Percentiles rank a stretch among this genome's conserved stretches.
Conservation (phyloP, 352 stramenopile genomes). For the Pythium rishiriense region DNA sequence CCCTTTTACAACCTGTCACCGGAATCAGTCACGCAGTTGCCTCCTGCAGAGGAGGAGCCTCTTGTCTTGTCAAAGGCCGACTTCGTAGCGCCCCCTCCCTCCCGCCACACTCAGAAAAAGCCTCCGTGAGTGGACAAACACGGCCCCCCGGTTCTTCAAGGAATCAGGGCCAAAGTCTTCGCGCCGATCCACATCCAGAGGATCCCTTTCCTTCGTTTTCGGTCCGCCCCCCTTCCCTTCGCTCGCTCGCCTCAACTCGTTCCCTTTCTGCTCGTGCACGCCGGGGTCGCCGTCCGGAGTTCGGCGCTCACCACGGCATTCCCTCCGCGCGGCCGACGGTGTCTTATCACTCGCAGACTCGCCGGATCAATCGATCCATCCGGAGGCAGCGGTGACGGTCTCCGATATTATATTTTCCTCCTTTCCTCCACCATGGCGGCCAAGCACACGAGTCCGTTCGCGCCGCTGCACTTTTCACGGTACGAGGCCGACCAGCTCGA, state of each 20-base stretch:
- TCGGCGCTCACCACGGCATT: neutral
- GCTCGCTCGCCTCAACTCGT: too few species aligned
- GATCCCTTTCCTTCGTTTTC: too few species aligned
- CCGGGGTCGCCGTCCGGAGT: neutral
- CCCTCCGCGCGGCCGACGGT: neutral
- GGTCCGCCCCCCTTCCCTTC: neutral
- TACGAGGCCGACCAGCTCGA: slow-evolving; percentile 37
- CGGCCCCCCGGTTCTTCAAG: neutral
- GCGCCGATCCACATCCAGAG: neutral
- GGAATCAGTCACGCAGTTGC: neutral
- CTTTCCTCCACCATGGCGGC: slow-evolving; percentile 18
- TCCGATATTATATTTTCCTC: neutral
- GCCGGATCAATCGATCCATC: too few species aligned
- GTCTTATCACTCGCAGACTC: neutral
- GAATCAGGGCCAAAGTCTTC: too few species aligned
- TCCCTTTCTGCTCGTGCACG: neutral
- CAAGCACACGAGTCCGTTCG: slow-evolving; percentile 36
- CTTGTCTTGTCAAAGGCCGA: too few species aligned
- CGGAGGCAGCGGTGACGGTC: too few species aligned
- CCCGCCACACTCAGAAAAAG: neutral
- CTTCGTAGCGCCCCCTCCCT: neutral
- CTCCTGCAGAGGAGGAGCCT: neutral
- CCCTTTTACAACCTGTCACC: neutral
- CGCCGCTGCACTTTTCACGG: slow-evolving; percentile 39
- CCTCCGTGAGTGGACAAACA: neutral